phyloP scores from a whole-genome alignment of 2,329 filamentous ascomycete genomes.

The Trichoderma sp. region DNA sequence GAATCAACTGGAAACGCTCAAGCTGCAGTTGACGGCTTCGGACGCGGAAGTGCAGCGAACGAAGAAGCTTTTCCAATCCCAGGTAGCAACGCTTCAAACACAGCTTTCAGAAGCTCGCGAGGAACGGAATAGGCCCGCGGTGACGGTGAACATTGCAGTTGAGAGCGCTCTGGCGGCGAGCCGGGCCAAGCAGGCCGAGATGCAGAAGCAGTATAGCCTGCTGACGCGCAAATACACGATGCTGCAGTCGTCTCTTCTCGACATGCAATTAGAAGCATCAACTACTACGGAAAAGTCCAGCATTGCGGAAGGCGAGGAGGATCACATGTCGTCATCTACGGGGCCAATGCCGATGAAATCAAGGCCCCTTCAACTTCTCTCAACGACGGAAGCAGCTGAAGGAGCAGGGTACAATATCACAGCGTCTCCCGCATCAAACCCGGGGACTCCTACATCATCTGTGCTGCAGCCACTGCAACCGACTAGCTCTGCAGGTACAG shows the following conservation, averaged over 20 bases:
- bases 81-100: conserved; percentile 47
- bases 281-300: conserved; percentile 25
- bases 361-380: conserved; percentile 41
- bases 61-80: conserved; percentile 45
- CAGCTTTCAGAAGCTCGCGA: conserved; percentile 43
- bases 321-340: conserved; percentile 38
- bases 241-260: conserved; percentile 50
- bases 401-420: conserved; percentile 44
- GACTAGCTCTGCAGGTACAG: conserved; percentile 39
- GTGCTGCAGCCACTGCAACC: conserved; percentile 35
- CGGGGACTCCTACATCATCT: conserved; percentile 30
- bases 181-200: conserved; percentile 51
- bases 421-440: conserved; percentile 40
- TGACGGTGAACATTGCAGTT: conserved; percentile 38
- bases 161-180: conserved; percentile 50
- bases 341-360: conserved; percentile 40
- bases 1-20: conserved; percentile 57
- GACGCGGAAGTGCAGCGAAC: conserved; percentile 47
- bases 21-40: conserved; percentile 54
- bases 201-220: conserved; percentile 51
- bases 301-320: conserved; percentile 31
- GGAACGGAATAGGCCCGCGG: conserved; percentile 27
- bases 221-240: conserved; percentile 53
- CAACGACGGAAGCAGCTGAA: conserved; percentile 45
- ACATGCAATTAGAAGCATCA: conserved; percentile 41